Evolutionary conservation across 441 rosid species (phyloP), one percentile per base, ranked within the genome.

Genomic region (Adansonia rubrostipa): DNA sequence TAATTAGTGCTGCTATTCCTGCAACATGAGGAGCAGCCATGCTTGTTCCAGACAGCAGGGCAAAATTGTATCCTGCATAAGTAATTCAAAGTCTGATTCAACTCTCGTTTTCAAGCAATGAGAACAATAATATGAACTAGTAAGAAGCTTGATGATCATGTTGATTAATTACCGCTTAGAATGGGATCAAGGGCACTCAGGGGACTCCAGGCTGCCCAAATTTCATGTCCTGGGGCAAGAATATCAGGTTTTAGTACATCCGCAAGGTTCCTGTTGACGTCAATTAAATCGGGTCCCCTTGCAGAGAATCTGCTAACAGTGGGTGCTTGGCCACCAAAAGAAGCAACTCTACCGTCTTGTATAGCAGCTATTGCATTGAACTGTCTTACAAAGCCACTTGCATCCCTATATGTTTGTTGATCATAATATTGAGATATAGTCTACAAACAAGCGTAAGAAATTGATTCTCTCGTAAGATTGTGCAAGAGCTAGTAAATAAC

Each of bases 11-110:
- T 4, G 92, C 90, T 44, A 91, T 86, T 74, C 99, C 99, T 0
- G 64, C 93, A 6, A 90, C 75, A 70, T 96, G 99, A 75, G 98
- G 97, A 33, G 97, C 80, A 0, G 98, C 98, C 99, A 94, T 94
- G 86, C 99, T 96, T 3, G 98, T 92, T 48, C 98, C 99, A 0
- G 99, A 96, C 66, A 92, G 57, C 63, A 96, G 77, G 0, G 98
- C 98, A 75, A 90, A 96, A 67, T 72, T 88, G 61, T 85, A 69
- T 56, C 98, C 99, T 95, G 67, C n/a, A 63, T 20, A 63, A 45
- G 45, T 36, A 64, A 61, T 44, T 76, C 56, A 60, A 67, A 62
- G 62, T 28, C 70, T 10, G 48, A 28, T 36, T 72, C 53, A 72
- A 70, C 69, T 68, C 72, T 68, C 47, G 53, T 68, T 68, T 10